phyloP scores from a whole-genome alignment of 768 basidiomycete genomes.

The Candolleomyces eurysporus region DNA sequence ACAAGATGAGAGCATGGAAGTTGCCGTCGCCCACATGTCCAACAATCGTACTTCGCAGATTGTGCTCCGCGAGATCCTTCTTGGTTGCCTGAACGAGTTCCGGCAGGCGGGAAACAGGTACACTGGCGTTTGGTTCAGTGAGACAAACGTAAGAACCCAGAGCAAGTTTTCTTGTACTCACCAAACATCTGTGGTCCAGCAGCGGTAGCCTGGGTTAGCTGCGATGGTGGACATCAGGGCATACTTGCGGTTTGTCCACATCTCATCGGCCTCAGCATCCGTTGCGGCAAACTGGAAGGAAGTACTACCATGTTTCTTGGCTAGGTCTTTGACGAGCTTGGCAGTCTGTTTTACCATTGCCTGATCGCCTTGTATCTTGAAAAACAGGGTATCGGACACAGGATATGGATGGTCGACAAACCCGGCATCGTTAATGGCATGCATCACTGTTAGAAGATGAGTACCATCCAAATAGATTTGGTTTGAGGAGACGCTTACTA shows the following conservation, averaged over 20 bases:
- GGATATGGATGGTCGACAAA: constrained; percentile 60
- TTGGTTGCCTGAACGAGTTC: constrained; percentile 77
- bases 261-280: constrained; percentile 68
- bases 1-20: constrained; percentile 56
- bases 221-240: constrained; percentile 72
- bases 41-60: constrained; percentile 66
- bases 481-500: constrained; percentile 32
- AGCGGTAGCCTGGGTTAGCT: constrained; percentile 57
- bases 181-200: constrained; percentile 94
- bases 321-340: constrained; percentile 55
- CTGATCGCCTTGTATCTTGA: constrained; percentile 85
- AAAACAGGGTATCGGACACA: constrained; percentile 78
- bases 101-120: constrained; percentile 68
- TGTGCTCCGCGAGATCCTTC: constrained; percentile 62
- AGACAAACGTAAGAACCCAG: not conserved
- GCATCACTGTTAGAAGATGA: constrained; percentile 53
- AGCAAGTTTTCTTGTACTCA: constrained; percentile 21
- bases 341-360: constrained; percentile 57
- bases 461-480: not conserved
- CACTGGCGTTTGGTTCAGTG: constrained; percentile 34
- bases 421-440: constrained; percentile 69
- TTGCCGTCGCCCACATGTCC: constrained; percentile 81
- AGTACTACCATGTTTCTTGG: constrained; percentile 63
- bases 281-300: constrained; percentile 72
- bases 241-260: constrained; percentile 89